Evolutionary conservation across 805 yeast species (phyloP).

Genomic region (Lachancea waltii): DNA sequence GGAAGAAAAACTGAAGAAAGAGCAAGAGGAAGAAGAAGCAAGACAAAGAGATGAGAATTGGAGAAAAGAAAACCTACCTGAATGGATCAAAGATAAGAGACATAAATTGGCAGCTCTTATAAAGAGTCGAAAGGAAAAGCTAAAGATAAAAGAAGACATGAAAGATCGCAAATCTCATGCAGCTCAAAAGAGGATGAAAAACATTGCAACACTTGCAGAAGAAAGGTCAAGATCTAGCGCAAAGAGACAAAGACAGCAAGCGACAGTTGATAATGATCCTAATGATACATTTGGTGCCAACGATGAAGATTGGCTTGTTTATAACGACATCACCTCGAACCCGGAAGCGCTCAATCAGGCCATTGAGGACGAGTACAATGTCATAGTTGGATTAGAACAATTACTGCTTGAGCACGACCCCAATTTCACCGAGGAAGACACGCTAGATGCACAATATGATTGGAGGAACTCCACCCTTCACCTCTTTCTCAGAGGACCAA

Average conservation of each 20-base stretch:
- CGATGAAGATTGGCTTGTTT: constrained; percentile 93
- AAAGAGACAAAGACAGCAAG: constrained; percentile 48
- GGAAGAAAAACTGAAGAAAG: constrained; percentile 67
- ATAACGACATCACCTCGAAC: constrained; percentile 70
- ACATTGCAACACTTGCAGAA: constrained; percentile 81
- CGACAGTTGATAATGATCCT: constrained; percentile 82
- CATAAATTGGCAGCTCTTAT: constrained; percentile 52
- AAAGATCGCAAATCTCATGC: constrained; percentile 86
- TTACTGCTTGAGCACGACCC: constrained; percentile 79
- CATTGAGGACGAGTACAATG: constrained; percentile 65
- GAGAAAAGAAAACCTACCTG: constrained; percentile 65
- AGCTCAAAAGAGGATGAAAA: constrained; percentile 88
- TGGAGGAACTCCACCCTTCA: constrained; percentile 80
- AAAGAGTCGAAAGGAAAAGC: constrained; percentile 57
- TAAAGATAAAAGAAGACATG: constrained; percentile 66
- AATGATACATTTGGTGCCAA: constrained; percentile 92
- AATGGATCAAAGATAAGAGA: constrained; percentile 75
- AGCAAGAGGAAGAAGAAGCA: constrained; percentile 51
- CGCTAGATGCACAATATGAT: constrained; percentile 72
- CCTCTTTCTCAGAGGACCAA: constrained; percentile 83
- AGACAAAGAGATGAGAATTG: constrained; percentile 65
- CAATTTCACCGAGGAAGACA: constrained; percentile 76
- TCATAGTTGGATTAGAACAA: constrained; percentile 58
- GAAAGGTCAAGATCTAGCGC: constrained; percentile 39
- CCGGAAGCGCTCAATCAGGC: constrained; percentile 63